Conservation (phyloP, 2,329 filamentous ascomycete genomes). For the Colletotrichum lupini region DNA sequence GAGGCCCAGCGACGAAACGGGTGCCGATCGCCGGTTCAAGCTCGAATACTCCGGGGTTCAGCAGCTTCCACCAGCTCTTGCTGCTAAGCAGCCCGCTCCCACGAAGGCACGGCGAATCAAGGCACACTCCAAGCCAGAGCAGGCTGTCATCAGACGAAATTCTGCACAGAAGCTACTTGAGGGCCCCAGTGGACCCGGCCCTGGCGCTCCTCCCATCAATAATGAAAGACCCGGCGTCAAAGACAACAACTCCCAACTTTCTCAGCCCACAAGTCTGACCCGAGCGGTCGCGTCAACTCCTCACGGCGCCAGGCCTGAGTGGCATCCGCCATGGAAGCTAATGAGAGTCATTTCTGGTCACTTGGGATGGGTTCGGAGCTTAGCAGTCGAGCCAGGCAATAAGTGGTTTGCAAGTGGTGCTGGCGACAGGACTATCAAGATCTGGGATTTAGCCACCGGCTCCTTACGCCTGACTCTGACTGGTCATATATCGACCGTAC, state of each 20-base stretch:
- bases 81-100: slow-evolving; percentile 75
- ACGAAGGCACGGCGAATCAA: slow-evolving; percentile 50
- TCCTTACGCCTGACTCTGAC: slow-evolving; percentile 87
- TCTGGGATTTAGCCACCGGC: slow-evolving; percentile 95
- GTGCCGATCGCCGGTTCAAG: slow-evolving; percentile 63
- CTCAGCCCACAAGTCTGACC: slow-evolving; percentile 46
- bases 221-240: not conserved
- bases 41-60: slow-evolving; percentile 83
- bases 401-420: slow-evolving; percentile 98
- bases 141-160: slow-evolving; percentile 51
- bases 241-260: not conserved
- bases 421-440: slow-evolving; percentile 97
- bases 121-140: slow-evolving; percentile 56
- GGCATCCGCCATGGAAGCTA: slow-evolving; percentile 98
- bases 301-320: slow-evolving; percentile 79
- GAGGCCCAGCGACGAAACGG: not conserved
- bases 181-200: slow-evolving; percentile 22
- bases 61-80: slow-evolving; percentile 80
- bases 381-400: slow-evolving; percentile 95
- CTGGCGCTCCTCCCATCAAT: not conserved
- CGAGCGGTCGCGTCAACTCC: slow-evolving; percentile 33
- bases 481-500: slow-evolving; percentile 93
- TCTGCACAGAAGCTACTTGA: slow-evolving; percentile 50
- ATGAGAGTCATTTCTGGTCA: slow-evolving; percentile 98
- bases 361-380: slow-evolving; percentile 89